Evolutionary conservation across 1,284 basidiomycete genomes (phyloP).

Genomic region (Xerocomus amazonicus): DNA sequence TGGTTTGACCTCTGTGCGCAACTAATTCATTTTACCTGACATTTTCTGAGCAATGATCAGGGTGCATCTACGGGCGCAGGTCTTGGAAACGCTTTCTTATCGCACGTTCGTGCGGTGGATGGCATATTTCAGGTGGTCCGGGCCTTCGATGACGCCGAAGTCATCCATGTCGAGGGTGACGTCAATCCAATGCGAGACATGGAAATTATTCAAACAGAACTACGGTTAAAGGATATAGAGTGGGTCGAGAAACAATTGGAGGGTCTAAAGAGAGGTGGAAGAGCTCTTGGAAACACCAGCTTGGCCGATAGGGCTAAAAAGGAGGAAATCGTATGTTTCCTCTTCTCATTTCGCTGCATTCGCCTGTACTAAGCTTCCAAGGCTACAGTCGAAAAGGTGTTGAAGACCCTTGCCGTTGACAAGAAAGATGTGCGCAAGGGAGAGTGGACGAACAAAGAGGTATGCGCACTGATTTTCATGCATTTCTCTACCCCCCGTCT

Average conservation of each 20-base stretch:
- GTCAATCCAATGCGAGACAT: slow-evolving; percentile 96
- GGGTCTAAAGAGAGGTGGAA: slow-evolving; percentile 65
- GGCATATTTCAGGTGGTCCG: slow-evolving; percentile 99
- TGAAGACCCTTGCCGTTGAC: slow-evolving; percentile 78
- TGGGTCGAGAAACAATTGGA: slow-evolving; percentile 97
- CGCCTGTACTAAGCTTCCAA: slow-evolving; percentile 33
- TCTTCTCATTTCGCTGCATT: not conserved
- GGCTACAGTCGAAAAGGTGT: slow-evolving; percentile 85
- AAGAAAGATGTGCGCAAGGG: slow-evolving; percentile 92
- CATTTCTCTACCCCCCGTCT: slow-evolving; percentile 12
- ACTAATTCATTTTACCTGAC: not conserved
- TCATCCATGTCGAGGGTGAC: slow-evolving; percentile 99
- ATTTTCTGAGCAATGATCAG: slow-evolving; percentile 36
- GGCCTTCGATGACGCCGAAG: slow-evolving; percentile 97
- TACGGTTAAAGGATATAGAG: slow-evolving; percentile 96
- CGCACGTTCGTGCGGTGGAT: slow-evolving; percentile 96
- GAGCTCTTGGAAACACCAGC: slow-evolving; percentile 72
- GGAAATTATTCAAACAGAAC: slow-evolving; percentile 94
- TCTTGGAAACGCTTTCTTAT: slow-evolving; percentile 97
- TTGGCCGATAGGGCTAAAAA: slow-evolving; percentile 95
- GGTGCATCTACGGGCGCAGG: slow-evolving; percentile 98
- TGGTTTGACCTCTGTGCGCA: slow-evolving; percentile 85
- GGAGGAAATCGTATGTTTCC: slow-evolving; percentile 81
- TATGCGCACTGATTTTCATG: slow-evolving; percentile 36
- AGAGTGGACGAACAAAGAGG: slow-evolving; percentile 98